These are phyloP conservation scores for Wickerhamomyces chaumierensis DNA, from an alignment of 805 yeast genomes.

Conservation along the genomic window DNA sequence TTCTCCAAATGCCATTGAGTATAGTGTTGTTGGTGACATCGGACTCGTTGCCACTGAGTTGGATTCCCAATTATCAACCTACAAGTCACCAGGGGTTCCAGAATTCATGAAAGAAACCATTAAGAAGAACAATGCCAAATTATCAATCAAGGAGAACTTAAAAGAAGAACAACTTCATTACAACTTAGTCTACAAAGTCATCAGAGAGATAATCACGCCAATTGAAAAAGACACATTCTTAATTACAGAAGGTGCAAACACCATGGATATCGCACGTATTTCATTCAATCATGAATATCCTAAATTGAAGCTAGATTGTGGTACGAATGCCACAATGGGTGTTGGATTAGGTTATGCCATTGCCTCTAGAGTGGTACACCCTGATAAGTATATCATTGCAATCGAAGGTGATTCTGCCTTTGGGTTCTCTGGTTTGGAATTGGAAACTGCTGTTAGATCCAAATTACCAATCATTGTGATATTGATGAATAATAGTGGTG, in stretches of 20 bases:
- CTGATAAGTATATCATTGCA: conserved; percentile 36
- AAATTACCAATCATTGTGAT: conserved; percentile 42
- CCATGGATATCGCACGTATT: conserved; percentile 61
- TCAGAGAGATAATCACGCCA: conserved; percentile 28
- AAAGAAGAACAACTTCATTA: conserved; percentile 27
- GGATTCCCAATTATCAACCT: conserved; percentile 13
- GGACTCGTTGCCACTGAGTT: conserved; percentile 29
- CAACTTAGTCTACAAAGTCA: conserved; percentile 38
- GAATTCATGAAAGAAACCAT: conserved; percentile 19
- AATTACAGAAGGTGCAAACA: conserved; percentile 66
- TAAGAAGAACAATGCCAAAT: conserved; percentile 19
- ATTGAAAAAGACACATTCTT: conserved; percentile 26
- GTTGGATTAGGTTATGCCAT: conserved; percentile 62
- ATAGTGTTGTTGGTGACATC: conserved; percentile 49
- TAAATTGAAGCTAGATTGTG: conserved; percentile 52
- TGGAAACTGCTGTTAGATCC: conserved; percentile 56
- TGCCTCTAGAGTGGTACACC: conserved; percentile 40
- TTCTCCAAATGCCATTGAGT: conserved; percentile 20
- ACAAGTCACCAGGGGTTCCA: conserved; percentile 24
- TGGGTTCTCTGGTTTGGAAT: conserved; percentile 62
- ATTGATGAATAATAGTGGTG: conserved; percentile 68
- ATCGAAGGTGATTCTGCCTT: conserved; percentile 73
- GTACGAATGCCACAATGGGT: conserved; percentile 74
- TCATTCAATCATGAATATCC: conserved; percentile 45
- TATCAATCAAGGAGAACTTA: conserved; percentile 23